Conservation (phyloP, 2,329 filamentous ascomycete genomes). For the Eurotiales sp. region DNA sequence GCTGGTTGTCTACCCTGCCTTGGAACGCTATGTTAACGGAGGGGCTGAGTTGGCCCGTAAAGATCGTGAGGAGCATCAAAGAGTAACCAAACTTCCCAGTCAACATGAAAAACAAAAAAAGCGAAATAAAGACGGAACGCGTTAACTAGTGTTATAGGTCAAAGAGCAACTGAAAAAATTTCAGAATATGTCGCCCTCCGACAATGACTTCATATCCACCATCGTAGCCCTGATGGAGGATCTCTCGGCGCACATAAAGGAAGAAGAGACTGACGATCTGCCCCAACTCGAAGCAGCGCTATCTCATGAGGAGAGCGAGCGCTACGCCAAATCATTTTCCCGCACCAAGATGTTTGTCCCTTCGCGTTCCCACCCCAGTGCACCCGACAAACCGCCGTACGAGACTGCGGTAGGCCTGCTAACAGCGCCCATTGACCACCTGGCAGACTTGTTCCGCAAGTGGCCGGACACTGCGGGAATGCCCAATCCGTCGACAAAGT, state of each 20-base stretch:
- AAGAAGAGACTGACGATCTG: constrained; percentile 51
- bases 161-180: constrained; percentile 51
- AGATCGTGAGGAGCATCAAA: constrained; percentile 48
- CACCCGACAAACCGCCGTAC: constrained; percentile 52
- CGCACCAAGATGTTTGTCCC: constrained; percentile 55
- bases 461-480: no score
- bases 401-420: constrained; percentile 54
- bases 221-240: constrained; percentile 44
- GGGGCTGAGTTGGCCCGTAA: constrained; percentile 46
- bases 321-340: constrained; percentile 43
- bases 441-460: constrained; percentile 54
- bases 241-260: constrained; percentile 46
- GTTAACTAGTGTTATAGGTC: constrained; percentile 34
- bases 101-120: no score
- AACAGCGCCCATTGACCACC: constrained; percentile 54
- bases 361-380: constrained; percentile 49
- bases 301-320: constrained; percentile 29
- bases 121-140: no score
- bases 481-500: no score
- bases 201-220: constrained; percentile 43
- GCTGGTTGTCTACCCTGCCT: constrained; percentile 52
- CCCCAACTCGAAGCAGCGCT: constrained; percentile 47
- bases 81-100: constrained; percentile 29
- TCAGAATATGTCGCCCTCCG: constrained; percentile 41
- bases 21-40: constrained; percentile 47